A percentile compares a stretch with the other conserved stretches of the same genome.
Evolutionary conservation across 805 yeast genomes (phyloP).

Genomic region (Tetrapisispora nanseiensis): DNA sequence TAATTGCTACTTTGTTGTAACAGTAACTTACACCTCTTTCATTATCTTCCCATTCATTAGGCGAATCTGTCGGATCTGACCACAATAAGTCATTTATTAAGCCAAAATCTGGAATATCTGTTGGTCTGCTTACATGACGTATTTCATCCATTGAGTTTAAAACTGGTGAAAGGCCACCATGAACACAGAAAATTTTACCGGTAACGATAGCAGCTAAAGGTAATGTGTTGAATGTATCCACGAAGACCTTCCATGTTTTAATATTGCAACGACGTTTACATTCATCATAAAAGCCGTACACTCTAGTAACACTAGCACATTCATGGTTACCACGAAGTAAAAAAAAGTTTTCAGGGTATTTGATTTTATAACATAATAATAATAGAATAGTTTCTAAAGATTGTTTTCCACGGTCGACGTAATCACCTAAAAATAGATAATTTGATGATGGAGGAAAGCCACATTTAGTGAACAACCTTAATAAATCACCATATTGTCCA

Average conservation of each 20-base stretch:
- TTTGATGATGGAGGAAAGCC: slow-evolving; percentile 95
- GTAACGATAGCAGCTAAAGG: slow-evolving; percentile 96
- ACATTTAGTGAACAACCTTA: slow-evolving; percentile 86
- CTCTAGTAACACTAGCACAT: slow-evolving; percentile 92
- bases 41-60: slow-evolving; percentile 63
- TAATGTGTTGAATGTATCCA: slow-evolving; percentile 89
- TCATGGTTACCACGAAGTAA: slow-evolving; percentile 93
- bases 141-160: slow-evolving; percentile 56
- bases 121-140: slow-evolving; percentile 63
- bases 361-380: slow-evolving; percentile 84
- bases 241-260: slow-evolving; percentile 87
- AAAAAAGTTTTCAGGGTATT: slow-evolving; percentile 93
- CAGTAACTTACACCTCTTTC: slow-evolving; percentile 79
- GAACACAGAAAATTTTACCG: slow-evolving; percentile 84
- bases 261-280: slow-evolving; percentile 89
- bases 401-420: slow-evolving; percentile 96
- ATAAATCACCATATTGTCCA: slow-evolving; percentile 88
- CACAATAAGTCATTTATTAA: slow-evolving; percentile 68
- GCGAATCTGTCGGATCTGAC: slow-evolving; percentile 66
- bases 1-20: slow-evolving; percentile 66
- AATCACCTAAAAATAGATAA: slow-evolving; percentile 88
- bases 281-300: slow-evolving; percentile 96
- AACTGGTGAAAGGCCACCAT: slow-evolving; percentile 76
- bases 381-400: slow-evolving; percentile 84
- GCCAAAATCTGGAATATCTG: slow-evolving; percentile 77